Base-by-base conservation (phyloP, 2,329 filamentous ascomycete genomes). In the Phialophora chinensis region DNA sequence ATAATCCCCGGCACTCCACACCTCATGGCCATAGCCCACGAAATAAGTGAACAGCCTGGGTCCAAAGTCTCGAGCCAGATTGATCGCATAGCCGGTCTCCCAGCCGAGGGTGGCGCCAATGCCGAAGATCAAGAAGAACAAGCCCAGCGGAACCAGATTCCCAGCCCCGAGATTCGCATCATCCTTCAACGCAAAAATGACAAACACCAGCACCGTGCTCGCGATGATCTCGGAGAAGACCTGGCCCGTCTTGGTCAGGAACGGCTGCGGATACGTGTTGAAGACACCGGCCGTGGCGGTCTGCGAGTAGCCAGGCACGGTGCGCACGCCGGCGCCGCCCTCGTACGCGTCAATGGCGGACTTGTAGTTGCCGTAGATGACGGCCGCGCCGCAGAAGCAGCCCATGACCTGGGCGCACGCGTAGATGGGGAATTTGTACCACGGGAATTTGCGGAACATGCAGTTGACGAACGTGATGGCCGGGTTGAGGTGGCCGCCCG, bases 41-140 rank as follows among this genome's bases (percentile, higher is more conserved):
- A 85, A 83, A 73, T 86, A 88, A 0, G 85, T 84, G 73, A 89
- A 85, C 50, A 90, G 75, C 25, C 88, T 81, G 27, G 87, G 87
- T 3, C 87, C 86, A 71, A 90, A 87, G 70, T 90, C 88, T 78
- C 88, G 84, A 57, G 87, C 88, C 31, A 89, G 75, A 71, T 90
- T 90, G 72, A 90, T 89, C 20, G 88, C 88, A 76, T 88, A 90
- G 42, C 88, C 87, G 2, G 88, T 91, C 75, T 90, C 83, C 86
- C 86, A 90, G 4, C 88, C 88, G 68, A 88, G 89, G 73, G 85
- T 88, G 35, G 86, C 85, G 25, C 87, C 87, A 25, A 90, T 84
- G n/a, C 87, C 88, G 73, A 90, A 90, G 71, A 90, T 87, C 67
- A 90, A 78, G 78, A 90, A 89, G 77, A 89, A 88, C 20, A 90